Evolutionary conservation across 306 rosid species (phyloP).

Genomic region (Castanopsis chinensis): DNA sequence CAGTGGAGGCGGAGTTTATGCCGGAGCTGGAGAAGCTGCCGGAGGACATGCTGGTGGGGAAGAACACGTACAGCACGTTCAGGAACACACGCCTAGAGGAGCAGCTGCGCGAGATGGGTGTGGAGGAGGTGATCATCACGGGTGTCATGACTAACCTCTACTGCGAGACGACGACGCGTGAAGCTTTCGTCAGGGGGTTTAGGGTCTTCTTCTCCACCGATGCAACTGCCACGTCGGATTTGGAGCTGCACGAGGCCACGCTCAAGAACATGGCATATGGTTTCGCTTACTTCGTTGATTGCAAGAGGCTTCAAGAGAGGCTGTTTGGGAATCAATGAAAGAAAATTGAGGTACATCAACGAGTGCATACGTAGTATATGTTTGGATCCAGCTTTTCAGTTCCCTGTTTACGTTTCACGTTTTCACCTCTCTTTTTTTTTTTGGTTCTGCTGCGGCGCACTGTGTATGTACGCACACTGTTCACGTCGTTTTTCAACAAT

Average conservation of each 20-base stretch:
- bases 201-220: slow-evolving; percentile 72
- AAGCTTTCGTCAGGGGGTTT: slow-evolving; percentile 56
- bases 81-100: slow-evolving; percentile 46
- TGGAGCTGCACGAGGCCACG: slow-evolving; percentile 65
- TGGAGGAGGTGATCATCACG: slow-evolving; percentile 66
- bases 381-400: too few species aligned
- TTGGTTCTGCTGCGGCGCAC: too few species aligned
- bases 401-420: too few species aligned
- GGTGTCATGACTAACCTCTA: slow-evolving; percentile 76
- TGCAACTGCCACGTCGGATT: slow-evolving; percentile 53
- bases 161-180: slow-evolving; percentile 86
- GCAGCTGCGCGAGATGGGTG: slow-evolving; percentile 44
- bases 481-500: too few species aligned
- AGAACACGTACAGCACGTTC: slow-evolving; percentile 65
- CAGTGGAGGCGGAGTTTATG: slow-evolving; percentile 47
- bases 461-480: too few species aligned
- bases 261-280: slow-evolving; percentile 72
- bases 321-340: slow-evolving; percentile 1
- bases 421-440: too few species aligned
- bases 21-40: slow-evolving; percentile 30
- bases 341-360: too few species aligned
- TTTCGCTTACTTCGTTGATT: slow-evolving; percentile 63
- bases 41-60: slow-evolving; percentile 43
- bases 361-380: too few species aligned
- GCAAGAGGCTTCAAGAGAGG: slow-evolving; percentile 30